Conservation (phyloP, 2,329 filamentous ascomycete species). For the Coniochaeta ligniaria region DNA sequence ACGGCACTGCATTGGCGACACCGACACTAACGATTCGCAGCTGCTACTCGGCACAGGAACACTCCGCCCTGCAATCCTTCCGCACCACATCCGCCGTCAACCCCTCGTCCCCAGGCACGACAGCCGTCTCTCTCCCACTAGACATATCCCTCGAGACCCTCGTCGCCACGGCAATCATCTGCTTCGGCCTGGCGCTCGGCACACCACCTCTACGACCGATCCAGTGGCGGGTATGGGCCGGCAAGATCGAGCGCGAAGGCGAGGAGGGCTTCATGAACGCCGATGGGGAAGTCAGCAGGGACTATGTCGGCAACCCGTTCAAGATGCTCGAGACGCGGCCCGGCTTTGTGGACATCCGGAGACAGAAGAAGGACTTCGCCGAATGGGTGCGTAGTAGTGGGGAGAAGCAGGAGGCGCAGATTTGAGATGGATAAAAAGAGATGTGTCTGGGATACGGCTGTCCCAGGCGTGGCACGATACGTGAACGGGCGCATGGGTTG, state of each 20-base stretch:
- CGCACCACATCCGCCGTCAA: constrained; percentile 38
- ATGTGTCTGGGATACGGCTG: background rate
- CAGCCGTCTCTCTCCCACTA: constrained; percentile 52
- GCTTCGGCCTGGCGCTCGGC: constrained; percentile 71
- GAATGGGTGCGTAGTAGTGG: constrained; percentile 53
- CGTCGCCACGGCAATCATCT: constrained; percentile 71
- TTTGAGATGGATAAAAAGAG: background rate
- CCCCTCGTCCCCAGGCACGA: constrained; percentile 31
- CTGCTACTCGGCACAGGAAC: constrained; percentile 94
- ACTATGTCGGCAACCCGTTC: constrained; percentile 73
- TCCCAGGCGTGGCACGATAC: background rate
- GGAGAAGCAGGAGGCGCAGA: background rate
- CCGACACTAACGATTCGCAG: constrained; percentile 35
- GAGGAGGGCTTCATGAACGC: constrained; percentile 47
- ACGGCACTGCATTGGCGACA: constrained; percentile 9
- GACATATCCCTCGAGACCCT: constrained; percentile 88
- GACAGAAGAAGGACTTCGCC: constrained; percentile 70
- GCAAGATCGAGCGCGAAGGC: constrained; percentile 75
- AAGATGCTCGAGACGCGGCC: constrained; percentile 68
- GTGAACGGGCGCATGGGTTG: no score
- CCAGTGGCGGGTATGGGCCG: constrained; percentile 73
- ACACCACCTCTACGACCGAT: constrained; percentile 79
- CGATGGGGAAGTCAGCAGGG: constrained; percentile 60
- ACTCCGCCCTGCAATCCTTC: constrained; percentile 65
- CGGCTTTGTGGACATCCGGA: constrained; percentile 83